These are phyloP conservation scores for Xylaria sp. DNA, from an alignment of 2,329 filamentous ascomycete genomes.

Conservation along the genomic window DNA sequence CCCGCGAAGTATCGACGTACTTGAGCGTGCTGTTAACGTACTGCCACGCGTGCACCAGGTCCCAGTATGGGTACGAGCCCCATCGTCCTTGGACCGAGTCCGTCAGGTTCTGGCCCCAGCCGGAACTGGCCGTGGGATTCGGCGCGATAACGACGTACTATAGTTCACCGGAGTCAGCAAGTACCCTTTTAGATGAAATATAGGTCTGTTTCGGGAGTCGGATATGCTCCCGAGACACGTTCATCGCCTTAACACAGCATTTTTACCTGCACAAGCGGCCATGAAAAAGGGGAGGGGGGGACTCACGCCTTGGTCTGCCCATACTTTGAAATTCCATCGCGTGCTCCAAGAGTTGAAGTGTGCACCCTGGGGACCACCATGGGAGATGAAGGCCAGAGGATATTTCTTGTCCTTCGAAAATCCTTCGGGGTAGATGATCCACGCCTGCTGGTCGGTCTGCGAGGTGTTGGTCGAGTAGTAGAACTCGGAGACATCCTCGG, in stretches of 20 bases:
- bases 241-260: too few relatives aligned
- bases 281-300: too few relatives aligned
- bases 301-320: slow-evolving; percentile 66
- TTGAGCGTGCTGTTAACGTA: slow-evolving; percentile 61
- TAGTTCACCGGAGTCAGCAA: too few relatives aligned
- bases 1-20: slow-evolving; percentile 61
- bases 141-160: slow-evolving; percentile 65
- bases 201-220: too few relatives aligned
- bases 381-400: slow-evolving; percentile 63
- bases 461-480: slow-evolving; percentile 50
- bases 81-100: slow-evolving; percentile 61
- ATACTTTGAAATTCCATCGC: slow-evolving; percentile 64
- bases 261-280: too few relatives aligned
- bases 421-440: slow-evolving; percentile 49
- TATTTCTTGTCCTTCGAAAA: slow-evolving; percentile 57
- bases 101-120: slow-evolving; percentile 64
- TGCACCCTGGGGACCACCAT: slow-evolving; percentile 64
- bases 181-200: too few relatives aligned
- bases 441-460: slow-evolving; percentile 48
- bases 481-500: slow-evolving; percentile 50
- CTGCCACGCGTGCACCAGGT: slow-evolving; percentile 63
- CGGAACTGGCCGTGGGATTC: slow-evolving; percentile 64
- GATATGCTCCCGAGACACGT: too few relatives aligned
- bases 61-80: slow-evolving; percentile 64
- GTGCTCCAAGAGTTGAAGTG: slow-evolving; percentile 64